These are phyloP conservation scores for Dryadomyces quercus-mongolicae DNA, from an alignment of 2,329 filamentous ascomycete species.

Conservation along the genomic window DNA sequence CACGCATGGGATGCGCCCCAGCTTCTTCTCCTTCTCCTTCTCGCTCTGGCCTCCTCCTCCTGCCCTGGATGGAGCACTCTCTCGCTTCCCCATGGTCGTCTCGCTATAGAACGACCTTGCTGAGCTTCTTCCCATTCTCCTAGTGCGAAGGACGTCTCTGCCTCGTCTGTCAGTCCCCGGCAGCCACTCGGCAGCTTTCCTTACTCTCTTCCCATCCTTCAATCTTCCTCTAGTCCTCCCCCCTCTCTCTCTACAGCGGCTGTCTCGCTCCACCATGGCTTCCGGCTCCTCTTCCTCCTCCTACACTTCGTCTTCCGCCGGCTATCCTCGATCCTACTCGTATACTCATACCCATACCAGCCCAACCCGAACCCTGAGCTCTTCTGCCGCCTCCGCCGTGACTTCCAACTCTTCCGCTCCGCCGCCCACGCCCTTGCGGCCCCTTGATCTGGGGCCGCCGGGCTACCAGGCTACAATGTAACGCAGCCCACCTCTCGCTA, in stretches of 20 bases:
- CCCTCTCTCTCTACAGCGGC: too few relatives aligned
- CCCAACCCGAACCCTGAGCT: conserved; percentile 32
- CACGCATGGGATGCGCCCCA: not conserved
- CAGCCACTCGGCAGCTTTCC: not conserved
- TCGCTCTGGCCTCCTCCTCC: not conserved
- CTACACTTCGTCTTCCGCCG: conserved; percentile 32
- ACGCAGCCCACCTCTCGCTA: not conserved
- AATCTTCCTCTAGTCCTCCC: not conserved
- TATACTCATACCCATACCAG: conserved; percentile 29
- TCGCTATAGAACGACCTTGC: not conserved
- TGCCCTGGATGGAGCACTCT: conserved; percentile 5
- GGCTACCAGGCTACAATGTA: conserved; percentile 44
- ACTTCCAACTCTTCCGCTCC: conserved; percentile 27
- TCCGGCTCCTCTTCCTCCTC: conserved; percentile 33
- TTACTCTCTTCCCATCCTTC: not conserved
- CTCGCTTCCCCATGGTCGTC: not conserved
- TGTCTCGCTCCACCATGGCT: conserved; percentile 12
- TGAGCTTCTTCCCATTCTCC: not conserved
- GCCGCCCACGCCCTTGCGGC: conserved; percentile 25
- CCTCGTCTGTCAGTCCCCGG: not conserved
- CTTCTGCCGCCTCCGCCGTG: conserved; percentile 30
- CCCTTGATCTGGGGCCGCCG: conserved; percentile 38
- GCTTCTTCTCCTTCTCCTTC: not conserved
- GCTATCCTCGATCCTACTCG: conserved; percentile 28
- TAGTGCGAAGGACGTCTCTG: not conserved